Evolutionary conservation across 768 basidiomycete genomes (phyloP).

Genomic region (Amylocystis lapponica): DNA sequence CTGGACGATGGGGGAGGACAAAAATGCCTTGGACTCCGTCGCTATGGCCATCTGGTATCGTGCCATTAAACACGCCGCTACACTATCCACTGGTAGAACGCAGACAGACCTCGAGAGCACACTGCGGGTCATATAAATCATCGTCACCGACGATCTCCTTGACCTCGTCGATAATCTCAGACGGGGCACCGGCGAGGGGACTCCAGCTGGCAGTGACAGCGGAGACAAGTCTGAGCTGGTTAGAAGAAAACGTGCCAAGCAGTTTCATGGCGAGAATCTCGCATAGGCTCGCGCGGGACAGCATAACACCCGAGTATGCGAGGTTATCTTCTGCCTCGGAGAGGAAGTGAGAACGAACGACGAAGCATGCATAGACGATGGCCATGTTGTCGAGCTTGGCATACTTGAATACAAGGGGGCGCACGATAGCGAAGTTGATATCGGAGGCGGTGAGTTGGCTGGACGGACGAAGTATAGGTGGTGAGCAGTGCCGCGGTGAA

Average conservation of each 20-base stretch:
- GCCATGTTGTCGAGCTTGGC: constrained; percentile 71
- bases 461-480: not conserved
- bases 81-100: no score
- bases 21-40: constrained; percentile 77
- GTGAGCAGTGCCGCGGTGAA: not conserved
- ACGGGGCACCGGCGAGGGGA: constrained; percentile 72
- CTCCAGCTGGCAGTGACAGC: constrained; percentile 82
- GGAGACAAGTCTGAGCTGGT: constrained; percentile 71
- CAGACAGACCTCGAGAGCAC: constrained; percentile 79
- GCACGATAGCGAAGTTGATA: constrained; percentile 73
- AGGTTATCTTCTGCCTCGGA: constrained; percentile 63
- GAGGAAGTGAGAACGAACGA: constrained; percentile 75
- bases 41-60: constrained; percentile 83
- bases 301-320: constrained; percentile 71
- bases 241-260: constrained; percentile 63
- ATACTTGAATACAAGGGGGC: constrained; percentile 76
- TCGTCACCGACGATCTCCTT: constrained; percentile 56
- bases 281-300: constrained; percentile 69
- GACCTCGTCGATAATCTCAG: constrained; percentile 62
- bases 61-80: no score
- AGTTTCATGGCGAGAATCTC: constrained; percentile 90
- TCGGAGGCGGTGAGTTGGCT: constrained; percentile 83
- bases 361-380: constrained; percentile 69
- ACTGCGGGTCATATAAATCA: constrained; percentile 65
- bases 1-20: constrained; percentile 80